phyloP scores from a whole-genome alignment of 768 basidiomycete genomes.

The Mycena filopes region DNA sequence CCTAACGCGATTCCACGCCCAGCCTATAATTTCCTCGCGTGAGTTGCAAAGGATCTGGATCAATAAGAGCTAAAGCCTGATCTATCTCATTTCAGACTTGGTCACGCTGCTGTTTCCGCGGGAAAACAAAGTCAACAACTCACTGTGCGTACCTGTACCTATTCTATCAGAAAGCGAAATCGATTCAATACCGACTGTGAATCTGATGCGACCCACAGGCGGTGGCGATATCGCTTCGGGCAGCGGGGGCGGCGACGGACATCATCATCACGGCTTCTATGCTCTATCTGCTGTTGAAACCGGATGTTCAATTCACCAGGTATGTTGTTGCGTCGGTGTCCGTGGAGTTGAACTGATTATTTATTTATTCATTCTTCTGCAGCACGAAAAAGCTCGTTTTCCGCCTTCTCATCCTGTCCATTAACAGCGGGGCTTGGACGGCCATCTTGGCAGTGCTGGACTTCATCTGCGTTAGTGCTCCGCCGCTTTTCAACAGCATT shows the following conservation, averaged over 20 bases:
- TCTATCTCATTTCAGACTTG: constrained; percentile 1
- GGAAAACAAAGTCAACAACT: constrained; percentile 14
- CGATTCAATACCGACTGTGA: neutral
- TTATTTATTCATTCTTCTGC: neutral
- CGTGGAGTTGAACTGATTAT: no score
- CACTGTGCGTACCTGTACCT: constrained; percentile 3
- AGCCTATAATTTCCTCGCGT: constrained; percentile 24
- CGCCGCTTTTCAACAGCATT: no score
- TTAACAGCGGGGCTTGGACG: constrained; percentile 34
- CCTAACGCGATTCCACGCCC: neutral
- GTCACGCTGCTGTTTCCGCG: constrained; percentile 10
- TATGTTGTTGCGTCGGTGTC: neutral
- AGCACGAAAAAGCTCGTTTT: constrained; percentile 22
- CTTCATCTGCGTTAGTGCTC: constrained; percentile 21
- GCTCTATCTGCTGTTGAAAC: constrained; percentile 8
- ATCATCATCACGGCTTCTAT: constrained; percentile 10
- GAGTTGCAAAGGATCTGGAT: neutral
- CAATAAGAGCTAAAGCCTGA: neutral
- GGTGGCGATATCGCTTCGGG: constrained; percentile 20
- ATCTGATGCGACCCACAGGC: constrained; percentile 4
- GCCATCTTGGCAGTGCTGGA: constrained; percentile 29
- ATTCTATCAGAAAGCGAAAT: neutral
- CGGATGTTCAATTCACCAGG: constrained; percentile 5
- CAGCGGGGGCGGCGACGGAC: constrained; percentile 10
- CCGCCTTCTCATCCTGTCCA: constrained; percentile 23